Conservation (phyloP, 2,329 filamentous ascomycete genomes). For the Colletotrichum sp. region DNA sequence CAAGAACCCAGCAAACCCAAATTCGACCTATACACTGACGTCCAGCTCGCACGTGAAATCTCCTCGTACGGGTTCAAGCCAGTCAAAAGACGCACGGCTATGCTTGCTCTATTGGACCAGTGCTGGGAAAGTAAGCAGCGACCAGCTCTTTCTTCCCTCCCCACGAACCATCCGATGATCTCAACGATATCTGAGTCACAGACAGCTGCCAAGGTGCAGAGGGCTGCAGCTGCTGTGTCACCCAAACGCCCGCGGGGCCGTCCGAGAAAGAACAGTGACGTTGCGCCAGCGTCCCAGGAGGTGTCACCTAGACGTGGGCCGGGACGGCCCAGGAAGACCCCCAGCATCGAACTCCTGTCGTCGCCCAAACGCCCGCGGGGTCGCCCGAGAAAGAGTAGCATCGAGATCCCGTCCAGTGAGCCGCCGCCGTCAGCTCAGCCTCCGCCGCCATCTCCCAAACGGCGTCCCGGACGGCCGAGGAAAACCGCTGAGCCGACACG, state of each 20-base stretch:
- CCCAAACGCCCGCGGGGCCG: constrained; percentile 45
- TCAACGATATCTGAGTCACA: constrained; percentile 1
- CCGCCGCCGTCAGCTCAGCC: constrained; percentile 39
- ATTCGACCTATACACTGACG: constrained; percentile 66
- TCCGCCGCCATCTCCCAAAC: constrained; percentile 16
- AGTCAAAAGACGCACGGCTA: constrained; percentile 69
- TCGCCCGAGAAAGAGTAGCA: constrained; percentile 43
- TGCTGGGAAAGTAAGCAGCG: constrained; percentile 69
- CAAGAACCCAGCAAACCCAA: constrained; percentile 47
- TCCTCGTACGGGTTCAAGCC: constrained; percentile 74
- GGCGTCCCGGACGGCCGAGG: neutral
- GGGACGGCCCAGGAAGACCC: constrained; percentile 40
- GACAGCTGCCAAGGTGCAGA: neutral
- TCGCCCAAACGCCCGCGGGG: constrained; percentile 34
- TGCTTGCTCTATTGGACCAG: constrained; percentile 72
- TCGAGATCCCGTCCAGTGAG: constrained; percentile 26
- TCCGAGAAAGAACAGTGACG: constrained; percentile 32
- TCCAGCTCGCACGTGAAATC: constrained; percentile 67
- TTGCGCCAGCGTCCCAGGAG: constrained; percentile 24
- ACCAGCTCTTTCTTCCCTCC: constrained; percentile 27
- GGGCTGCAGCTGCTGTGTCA: constrained; percentile 20
- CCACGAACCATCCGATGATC: constrained; percentile 3
- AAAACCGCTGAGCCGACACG: neutral
- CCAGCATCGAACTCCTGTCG: neutral
- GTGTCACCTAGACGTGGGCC: constrained; percentile 39